Percentiles rank a stretch among this genome's conserved stretches.
Conservation (phyloP, 331 rosid species). For the Arachis monticola region DNA sequence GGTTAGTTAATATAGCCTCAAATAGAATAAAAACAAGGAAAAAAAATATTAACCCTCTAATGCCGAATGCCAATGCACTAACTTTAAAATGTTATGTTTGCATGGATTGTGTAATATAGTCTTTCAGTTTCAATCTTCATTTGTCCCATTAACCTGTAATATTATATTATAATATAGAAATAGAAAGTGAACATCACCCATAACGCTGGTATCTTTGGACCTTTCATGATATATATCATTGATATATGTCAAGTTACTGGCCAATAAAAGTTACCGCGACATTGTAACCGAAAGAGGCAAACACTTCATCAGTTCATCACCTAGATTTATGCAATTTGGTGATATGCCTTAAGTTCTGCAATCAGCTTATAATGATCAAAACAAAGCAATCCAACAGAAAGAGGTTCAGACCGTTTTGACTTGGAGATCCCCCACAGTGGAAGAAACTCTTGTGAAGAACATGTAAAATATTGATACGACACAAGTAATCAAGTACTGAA, state of each 20-base stretch:
- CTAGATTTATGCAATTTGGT: neutral
- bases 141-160: neutral
- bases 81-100: too few relatives aligned
- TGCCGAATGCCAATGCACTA: too few relatives aligned
- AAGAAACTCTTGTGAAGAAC: too few relatives aligned
- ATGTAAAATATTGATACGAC: too few relatives aligned
- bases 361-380: conserved; percentile 2
- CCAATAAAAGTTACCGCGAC: neutral
- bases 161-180: neutral
- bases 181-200: too few relatives aligned
- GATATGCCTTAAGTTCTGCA: neutral
- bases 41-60: too few relatives aligned
- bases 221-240: too few relatives aligned
- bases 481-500: neutral
- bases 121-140: neutral
- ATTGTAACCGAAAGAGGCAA: neutral
- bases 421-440: too few relatives aligned
- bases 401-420: neutral
- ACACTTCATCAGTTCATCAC: neutral
- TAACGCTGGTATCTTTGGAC: too few relatives aligned
- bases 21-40: too few relatives aligned
- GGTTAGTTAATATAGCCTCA: too few relatives aligned
- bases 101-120: neutral
- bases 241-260: neutral
- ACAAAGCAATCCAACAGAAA: neutral